Conservation (phyloP, 2,329 filamentous ascomycete genomes). For the Fusarium sororula region DNA sequence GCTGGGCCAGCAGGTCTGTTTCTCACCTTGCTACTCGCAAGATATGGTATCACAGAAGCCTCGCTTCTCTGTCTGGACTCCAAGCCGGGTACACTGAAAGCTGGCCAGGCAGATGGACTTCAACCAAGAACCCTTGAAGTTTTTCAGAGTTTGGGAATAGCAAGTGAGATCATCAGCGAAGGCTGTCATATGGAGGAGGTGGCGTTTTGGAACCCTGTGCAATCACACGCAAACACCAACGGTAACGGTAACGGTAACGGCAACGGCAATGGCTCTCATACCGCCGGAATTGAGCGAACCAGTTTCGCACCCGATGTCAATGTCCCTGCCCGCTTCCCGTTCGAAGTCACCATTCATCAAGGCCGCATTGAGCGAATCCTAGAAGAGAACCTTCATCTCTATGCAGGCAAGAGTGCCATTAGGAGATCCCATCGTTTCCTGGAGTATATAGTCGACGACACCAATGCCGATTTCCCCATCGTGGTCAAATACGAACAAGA, state of each 20-base stretch:
- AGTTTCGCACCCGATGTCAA: constrained; percentile 8
- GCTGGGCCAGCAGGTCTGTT: constrained; percentile 12
- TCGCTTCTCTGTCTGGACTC: constrained; percentile 7
- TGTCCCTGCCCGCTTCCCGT: constrained; percentile 5
- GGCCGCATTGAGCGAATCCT: constrained; percentile 13
- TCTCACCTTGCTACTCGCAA: not conserved
- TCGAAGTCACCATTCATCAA: constrained; percentile 16
- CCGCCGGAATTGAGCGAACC: constrained; percentile 1
- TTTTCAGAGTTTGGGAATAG: constrained; percentile 11
- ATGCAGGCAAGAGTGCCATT: not conserved
- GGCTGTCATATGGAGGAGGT: constrained; percentile 23
- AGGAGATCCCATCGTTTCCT: constrained; percentile 4
- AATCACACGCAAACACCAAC: not conserved
- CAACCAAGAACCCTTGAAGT: constrained; percentile 18
- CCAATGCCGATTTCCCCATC: not conserved
- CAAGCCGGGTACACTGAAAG: constrained; percentile 4
- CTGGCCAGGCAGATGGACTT: constrained; percentile 13
- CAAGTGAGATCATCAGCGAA: constrained; percentile 6
- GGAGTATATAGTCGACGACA: constrained; percentile 4
- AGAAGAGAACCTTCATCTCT: constrained; percentile 12
- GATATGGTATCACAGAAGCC: constrained; percentile 1
- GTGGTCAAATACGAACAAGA: not conserved
- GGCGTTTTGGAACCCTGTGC: constrained; percentile 11
- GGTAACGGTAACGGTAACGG: not conserved
- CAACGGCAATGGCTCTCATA: not conserved